These are phyloP conservation scores for Hypoxylon fragiforme DNA, from an alignment of 495 filamentous ascomycete genomes.

Conservation along the genomic window DNA sequence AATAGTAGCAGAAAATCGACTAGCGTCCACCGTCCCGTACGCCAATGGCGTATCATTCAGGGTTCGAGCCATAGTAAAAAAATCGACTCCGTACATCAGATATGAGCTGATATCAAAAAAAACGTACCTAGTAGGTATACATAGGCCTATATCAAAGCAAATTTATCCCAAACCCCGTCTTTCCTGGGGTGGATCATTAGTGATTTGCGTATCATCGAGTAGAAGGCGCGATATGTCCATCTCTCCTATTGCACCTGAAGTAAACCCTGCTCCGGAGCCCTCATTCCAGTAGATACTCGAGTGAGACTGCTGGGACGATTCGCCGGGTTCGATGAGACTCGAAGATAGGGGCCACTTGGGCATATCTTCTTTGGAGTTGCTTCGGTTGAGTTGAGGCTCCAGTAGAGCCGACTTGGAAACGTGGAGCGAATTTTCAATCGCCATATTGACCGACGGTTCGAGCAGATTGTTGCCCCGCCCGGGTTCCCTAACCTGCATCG, in stretches of 20 bases:
- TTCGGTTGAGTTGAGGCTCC: constrained; percentile 45
- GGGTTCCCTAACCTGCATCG: constrained; percentile 46
- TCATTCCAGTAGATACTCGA: constrained; percentile 32
- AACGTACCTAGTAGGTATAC: no score
- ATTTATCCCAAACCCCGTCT: constrained; percentile 34
- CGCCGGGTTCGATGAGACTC: constrained; percentile 37
- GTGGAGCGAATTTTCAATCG: constrained; percentile 40
- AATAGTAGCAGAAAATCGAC: neutral
- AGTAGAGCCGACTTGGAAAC: constrained; percentile 34
- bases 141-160: no score
- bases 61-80: neutral
- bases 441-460: constrained; percentile 47
- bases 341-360: constrained; percentile 37
- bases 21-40: neutral
- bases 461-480: constrained; percentile 36
- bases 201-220: constrained; percentile 45
- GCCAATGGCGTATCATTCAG: neutral
- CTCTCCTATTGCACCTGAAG: constrained; percentile 38
- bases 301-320: constrained; percentile 33
- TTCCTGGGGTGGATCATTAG: constrained; percentile 26
- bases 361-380: constrained; percentile 48
- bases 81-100: neutral
- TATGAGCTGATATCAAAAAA: no score
- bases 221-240: constrained; percentile 56
- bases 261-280: constrained; percentile 25